Evolutionary conservation across 78 protist species (phyloP).

Genomic region (Creolimax fragrantissima): DNA sequence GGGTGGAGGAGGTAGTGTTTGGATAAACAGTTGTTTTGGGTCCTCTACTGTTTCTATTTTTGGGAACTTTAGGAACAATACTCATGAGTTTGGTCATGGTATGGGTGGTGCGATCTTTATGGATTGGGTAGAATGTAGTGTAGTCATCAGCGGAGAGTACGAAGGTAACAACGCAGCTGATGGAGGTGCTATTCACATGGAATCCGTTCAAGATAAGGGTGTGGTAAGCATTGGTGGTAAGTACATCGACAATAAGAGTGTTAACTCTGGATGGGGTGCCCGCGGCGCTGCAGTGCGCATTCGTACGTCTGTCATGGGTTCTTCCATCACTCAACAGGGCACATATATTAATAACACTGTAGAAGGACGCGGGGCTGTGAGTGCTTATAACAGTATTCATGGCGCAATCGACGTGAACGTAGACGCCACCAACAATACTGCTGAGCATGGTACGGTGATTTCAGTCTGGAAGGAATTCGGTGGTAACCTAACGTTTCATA

Average conservation of each 20-base stretch:
- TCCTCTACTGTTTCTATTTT: not conserved
- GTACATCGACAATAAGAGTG: not conserved
- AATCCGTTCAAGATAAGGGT: not conserved
- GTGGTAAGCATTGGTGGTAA: not conserved
- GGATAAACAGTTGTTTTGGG: not conserved
- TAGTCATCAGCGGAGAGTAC: not conserved
- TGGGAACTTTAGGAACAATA: not conserved
- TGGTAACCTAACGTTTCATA: too few relatives aligned
- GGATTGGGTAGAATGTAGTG: not conserved
- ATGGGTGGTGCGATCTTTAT: not conserved
- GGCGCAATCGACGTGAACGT: not conserved
- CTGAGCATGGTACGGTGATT: not conserved
- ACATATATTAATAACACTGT: not conserved
- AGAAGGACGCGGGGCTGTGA: not conserved
- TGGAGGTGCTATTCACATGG: not conserved
- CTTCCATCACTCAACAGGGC: not conserved
- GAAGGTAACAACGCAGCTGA: not conserved
- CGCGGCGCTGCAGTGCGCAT: not conserved
- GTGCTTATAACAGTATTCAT: not conserved
- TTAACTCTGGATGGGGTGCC: not conserved
- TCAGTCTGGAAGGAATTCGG: not conserved
- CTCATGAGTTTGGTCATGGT: not conserved
- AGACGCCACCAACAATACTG: not conserved
- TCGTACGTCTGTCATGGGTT: not conserved
- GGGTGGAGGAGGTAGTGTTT: not conserved